A percentile compares a stretch with the other conserved stretches of the same genome.
Conservation (phyloP, 176 grass and related monocot species). For the Pharus latifolius region DNA sequence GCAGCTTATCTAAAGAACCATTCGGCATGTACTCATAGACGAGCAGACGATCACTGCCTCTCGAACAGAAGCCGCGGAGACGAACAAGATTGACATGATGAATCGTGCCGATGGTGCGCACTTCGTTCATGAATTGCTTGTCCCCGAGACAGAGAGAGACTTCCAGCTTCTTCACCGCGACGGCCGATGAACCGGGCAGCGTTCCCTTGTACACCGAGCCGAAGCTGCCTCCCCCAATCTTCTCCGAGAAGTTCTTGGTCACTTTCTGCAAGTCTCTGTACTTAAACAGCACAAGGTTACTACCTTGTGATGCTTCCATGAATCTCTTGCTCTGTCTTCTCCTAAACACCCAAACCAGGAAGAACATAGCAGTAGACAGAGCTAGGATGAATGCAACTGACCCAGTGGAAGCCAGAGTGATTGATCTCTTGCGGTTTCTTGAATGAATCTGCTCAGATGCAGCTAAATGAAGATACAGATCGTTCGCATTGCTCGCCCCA, state of each 20-base stretch:
- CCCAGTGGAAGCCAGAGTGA: neutral
- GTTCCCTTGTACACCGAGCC: constrained; percentile 38
- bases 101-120: constrained; percentile 37
- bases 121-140: constrained; percentile 42
- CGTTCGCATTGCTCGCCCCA: neutral
- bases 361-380: neutral
- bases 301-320: neutral
- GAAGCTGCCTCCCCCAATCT: constrained; percentile 35
- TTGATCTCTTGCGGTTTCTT: neutral
- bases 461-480: constrained; percentile 31
- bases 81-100: constrained; percentile 45
- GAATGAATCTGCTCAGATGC: constrained; percentile 9
- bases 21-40: constrained; percentile 40
- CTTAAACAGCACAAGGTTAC: constrained; percentile 16
- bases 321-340: neutral
- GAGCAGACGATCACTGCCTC: constrained; percentile 9
- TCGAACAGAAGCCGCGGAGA: constrained; percentile 35
- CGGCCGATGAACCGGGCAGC: neutral
- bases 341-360: neutral
- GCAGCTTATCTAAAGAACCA: constrained; percentile 30
- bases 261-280: constrained; percentile 18
- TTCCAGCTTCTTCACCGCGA: constrained; percentile 51
- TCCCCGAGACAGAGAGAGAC: constrained; percentile 15
- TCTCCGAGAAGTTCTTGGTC: constrained; percentile 47
- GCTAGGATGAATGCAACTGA: neutral